Percentiles rank a stretch among this genome's conserved stretches.
phyloP scores from a whole-genome alignment of 2,329 filamentous ascomycete genomes.

The Microthyrium microscopicum region DNA sequence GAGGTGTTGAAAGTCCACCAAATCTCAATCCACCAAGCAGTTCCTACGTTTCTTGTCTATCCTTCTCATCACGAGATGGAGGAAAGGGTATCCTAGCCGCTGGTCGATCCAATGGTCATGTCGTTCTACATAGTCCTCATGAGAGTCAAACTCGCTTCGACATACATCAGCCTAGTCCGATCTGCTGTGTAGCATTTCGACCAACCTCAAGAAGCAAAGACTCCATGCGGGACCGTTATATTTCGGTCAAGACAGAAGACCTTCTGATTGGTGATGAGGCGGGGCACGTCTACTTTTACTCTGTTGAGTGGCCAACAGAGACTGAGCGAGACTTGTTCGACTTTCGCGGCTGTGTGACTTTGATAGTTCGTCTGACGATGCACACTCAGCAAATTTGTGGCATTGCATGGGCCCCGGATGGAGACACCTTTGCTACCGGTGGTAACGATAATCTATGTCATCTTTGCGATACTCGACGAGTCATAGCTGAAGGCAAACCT shows the following conservation, averaged over 20 bases:
- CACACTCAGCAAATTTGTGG: constrained; percentile 88
- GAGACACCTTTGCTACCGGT: constrained; percentile 65
- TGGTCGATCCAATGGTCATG: constrained; percentile 58
- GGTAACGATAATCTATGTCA: constrained; percentile 86
- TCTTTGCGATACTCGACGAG: constrained; percentile 53
- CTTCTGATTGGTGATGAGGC: constrained; percentile 71
- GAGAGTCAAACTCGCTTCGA: constrained; percentile 59
- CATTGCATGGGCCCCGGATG: constrained; percentile 69
- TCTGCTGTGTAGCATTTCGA: constrained; percentile 71
- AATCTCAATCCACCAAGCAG: constrained; percentile 33
- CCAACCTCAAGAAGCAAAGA: constrained; percentile 38
- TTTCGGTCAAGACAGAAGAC: constrained; percentile 55
- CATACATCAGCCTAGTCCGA: constrained; percentile 49
- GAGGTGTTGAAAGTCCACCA: constrained; percentile 45
- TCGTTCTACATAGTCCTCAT: constrained; percentile 63
- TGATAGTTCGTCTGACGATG: constrained; percentile 59
- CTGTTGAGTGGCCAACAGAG: constrained; percentile 59
- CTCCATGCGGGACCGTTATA: constrained; percentile 32
- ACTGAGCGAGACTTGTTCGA: constrained; percentile 47
- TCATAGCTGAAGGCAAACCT: constrained; percentile 26
- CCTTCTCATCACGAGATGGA: constrained; percentile 70
- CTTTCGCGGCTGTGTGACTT: constrained; percentile 63
- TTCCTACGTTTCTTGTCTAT: constrained; percentile 58
- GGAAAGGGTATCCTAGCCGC: constrained; percentile 68
- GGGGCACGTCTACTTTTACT: constrained; percentile 75